A percentile compares a stretch with the other conserved stretches of the same genome.
These are phyloP conservation scores for Geranium brycei DNA, from an alignment of 345 rosid genomes.

Conservation along the genomic window DNA sequence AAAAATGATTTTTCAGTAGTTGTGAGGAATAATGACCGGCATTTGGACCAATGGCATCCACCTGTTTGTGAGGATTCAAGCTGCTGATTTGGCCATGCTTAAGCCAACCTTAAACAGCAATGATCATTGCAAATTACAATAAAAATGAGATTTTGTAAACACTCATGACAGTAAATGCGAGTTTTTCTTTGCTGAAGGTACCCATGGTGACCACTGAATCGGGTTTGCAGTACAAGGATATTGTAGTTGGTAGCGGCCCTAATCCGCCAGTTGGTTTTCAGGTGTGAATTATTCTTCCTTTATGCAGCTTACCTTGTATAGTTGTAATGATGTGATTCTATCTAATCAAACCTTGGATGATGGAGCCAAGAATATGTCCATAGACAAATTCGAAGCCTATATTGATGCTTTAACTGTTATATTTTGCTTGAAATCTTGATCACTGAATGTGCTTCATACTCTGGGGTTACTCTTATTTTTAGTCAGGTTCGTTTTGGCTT, in stretches of 20 bases:
- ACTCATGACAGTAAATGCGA: not conserved
- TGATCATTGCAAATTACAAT: no score
- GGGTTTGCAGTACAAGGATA: slow-evolving; percentile 85
- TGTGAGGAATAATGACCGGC: no score
- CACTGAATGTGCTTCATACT: not conserved
- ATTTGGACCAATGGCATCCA: no score
- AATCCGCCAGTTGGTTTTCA: slow-evolving; percentile 84
- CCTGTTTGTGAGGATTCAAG: no score
- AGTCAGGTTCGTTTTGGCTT: not conserved
- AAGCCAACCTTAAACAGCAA: no score
- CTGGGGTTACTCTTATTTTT: not conserved
- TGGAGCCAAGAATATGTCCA: not conserved
- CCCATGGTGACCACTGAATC: slow-evolving; percentile 83
- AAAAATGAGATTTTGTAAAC: no score
- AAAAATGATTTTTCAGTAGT: no score
- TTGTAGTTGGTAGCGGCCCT: slow-evolving; percentile 74
- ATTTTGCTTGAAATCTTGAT: not conserved
- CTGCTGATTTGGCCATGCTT: no score
- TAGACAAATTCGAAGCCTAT: not conserved
- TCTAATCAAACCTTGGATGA: not conserved
- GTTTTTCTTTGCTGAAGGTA: slow-evolving; percentile 34
- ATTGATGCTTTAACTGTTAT: not conserved
- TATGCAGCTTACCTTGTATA: not conserved
- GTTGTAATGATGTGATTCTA: not conserved
- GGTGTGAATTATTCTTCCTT: slow-evolving; percentile 24